Conservation (phyloP, 75 land plant genomes). For the Cunninghamia lanceolata region DNA sequence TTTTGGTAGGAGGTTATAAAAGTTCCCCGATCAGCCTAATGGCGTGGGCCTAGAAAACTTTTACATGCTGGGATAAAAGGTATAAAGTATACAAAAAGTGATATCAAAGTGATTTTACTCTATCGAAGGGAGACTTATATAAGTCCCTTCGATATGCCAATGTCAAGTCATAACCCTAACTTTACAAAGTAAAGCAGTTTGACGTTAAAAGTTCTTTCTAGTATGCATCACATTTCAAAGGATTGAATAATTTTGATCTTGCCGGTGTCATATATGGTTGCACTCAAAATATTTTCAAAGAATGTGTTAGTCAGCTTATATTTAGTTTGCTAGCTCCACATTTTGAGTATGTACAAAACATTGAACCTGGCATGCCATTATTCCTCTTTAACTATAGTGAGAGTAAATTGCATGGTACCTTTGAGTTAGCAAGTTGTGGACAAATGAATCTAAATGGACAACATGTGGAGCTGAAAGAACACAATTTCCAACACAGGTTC, state of each 20-base stretch:
- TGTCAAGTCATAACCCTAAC: no score
- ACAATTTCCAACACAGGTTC: conserved; percentile 76
- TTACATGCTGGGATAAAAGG: no score
- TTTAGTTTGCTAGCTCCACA: conserved; percentile 81
- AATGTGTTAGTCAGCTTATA: conserved; percentile 47
- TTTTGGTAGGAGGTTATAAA: no score
- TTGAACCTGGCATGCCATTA: conserved; percentile 71
- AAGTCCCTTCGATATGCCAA: no score
- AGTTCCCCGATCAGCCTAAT: no score
- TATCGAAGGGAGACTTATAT: no score
- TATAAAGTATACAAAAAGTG: no score
- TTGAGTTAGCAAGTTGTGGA: conserved; percentile 70
- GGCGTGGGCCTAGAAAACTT: no score
- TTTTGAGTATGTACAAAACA: conserved; percentile 59
- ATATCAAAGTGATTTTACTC: no score
- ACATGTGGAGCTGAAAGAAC: conserved; percentile 42
- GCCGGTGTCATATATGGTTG: conserved; percentile 65
- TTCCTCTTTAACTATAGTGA: conserved; percentile 84
- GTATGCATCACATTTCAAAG: neutral
- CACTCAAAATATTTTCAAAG: conserved; percentile 33
- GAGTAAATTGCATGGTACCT: conserved; percentile 74
- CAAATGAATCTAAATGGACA: conserved; percentile 79
- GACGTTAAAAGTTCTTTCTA: no score
- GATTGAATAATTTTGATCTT: conserved; percentile 29
- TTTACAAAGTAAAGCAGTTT: no score